Evolutionary conservation across 192 early-diverging fungal species (phyloP).

Genomic region (Gamsiella multidivaricata): DNA sequence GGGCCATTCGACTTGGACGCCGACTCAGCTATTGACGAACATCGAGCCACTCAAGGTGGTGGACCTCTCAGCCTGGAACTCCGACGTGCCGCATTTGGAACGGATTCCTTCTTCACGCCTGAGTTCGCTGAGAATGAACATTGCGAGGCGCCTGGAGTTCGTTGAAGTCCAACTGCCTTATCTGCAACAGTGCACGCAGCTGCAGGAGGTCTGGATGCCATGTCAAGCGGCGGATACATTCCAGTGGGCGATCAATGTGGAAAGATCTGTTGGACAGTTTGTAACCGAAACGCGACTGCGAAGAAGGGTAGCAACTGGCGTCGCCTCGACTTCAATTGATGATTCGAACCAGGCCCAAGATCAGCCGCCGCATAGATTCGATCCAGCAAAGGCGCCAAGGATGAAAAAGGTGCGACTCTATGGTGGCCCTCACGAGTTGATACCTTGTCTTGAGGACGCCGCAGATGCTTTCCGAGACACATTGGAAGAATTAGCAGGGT

Average conservation of each 20-base stretch:
- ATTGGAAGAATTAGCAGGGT: slow-evolving; percentile 22
- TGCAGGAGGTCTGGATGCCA: slow-evolving; percentile 36
- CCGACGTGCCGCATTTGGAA: slow-evolving; percentile 13
- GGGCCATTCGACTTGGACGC: slow-evolving; percentile 7
- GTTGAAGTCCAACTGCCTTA: slow-evolving; percentile 6
- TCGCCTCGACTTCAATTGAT: neutral
- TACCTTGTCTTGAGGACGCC: slow-evolving; percentile 26
- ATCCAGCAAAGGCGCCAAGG: neutral
- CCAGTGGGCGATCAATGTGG: slow-evolving; percentile 29
- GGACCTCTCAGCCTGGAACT: slow-evolving; percentile 39
- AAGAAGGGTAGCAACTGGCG: neutral
- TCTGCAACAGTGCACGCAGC: neutral
- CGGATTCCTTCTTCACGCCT: slow-evolving; percentile 21
- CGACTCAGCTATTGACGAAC: neutral
- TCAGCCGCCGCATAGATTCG: neutral
- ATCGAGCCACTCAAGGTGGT: slow-evolving; percentile 25
- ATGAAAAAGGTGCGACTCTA: slow-evolving; percentile 15
- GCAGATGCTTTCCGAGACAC: slow-evolving; percentile 29
- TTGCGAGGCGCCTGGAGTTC: slow-evolving; percentile 9
- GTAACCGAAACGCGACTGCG: slow-evolving; percentile 5
- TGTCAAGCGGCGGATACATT: slow-evolving; percentile 8
- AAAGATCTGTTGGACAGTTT: slow-evolving; percentile 5
- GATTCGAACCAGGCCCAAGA: neutral
- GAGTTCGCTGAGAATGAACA: slow-evolving; percentile 11
- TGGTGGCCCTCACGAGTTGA: slow-evolving; percentile 16